These are phyloP conservation scores for Phytophthora cryptogea DNA, from an alignment of 352 stramenopile genomes.

Conservation along the genomic window DNA sequence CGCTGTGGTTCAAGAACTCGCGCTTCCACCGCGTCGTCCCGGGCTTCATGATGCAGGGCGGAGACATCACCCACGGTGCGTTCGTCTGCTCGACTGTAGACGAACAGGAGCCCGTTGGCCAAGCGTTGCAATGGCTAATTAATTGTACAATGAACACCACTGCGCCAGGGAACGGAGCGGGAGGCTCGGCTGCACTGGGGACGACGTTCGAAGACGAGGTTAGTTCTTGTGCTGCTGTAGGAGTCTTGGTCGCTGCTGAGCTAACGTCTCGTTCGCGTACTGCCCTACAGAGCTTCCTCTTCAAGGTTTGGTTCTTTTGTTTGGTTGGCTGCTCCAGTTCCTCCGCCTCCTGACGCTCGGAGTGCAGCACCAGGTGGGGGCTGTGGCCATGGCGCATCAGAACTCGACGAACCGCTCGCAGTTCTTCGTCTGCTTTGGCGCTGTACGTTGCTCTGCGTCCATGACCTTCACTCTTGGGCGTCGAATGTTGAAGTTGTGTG, in stretches of 20 bases:
- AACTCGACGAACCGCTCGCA: conserved; percentile 97
- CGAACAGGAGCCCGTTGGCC: neutral
- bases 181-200: conserved; percentile 94
- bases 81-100: neutral
- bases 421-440: conserved; percentile 98
- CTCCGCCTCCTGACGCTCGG: neutral
- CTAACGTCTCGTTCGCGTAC: too few species aligned
- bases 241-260: neutral
- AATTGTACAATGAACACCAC: neutral
- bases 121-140: neutral
- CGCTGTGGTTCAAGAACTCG: conserved; percentile 93
- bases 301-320: conserved; percentile 44
- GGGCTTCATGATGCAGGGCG: conserved; percentile 98
- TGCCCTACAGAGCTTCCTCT: conserved; percentile 83
- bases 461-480: neutral
- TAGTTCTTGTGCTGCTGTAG: neutral
- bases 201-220: conserved; percentile 97
- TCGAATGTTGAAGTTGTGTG: conserved; percentile 17
- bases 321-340: neutral
- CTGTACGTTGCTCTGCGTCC: conserved; percentile 45
- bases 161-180: conserved; percentile 90
- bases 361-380: conserved; percentile 83
- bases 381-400: conserved; percentile 98
- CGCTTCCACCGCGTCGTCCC: conserved; percentile 98
- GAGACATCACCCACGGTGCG: conserved; percentile 91